These are phyloP conservation scores for Pichia cabralensis DNA, from an alignment of 805 yeast species.

Conservation along the genomic window DNA sequence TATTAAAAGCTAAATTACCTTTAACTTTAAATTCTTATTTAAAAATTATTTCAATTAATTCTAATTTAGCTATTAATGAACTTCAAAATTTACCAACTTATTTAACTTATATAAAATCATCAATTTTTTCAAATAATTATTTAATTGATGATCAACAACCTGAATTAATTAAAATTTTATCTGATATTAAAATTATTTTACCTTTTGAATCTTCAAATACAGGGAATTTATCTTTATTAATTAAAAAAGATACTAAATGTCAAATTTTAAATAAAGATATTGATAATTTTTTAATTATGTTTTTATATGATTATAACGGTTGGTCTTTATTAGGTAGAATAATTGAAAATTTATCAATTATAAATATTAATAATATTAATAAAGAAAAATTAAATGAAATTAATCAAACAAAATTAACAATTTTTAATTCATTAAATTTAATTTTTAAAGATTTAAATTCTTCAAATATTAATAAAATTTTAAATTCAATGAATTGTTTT, in stretches of 20 bases:
- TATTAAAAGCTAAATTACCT: conserved; percentile 72
- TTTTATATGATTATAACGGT: conserved; percentile 68
- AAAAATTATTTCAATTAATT: conserved; percentile 50
- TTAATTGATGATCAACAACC: conserved; percentile 44
- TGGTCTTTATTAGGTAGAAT: conserved; percentile 81
- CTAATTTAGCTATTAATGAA: conserved; percentile 57
- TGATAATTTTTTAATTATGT: conserved; percentile 38
- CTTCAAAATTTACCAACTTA: conserved; percentile 51
- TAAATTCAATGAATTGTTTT: conserved; percentile 27
- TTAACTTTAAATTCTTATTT: conserved; percentile 49
- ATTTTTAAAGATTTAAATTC: conserved; percentile 32
- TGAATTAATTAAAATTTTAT: conserved; percentile 34
- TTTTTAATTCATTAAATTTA: conserved; percentile 40
- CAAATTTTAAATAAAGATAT: conserved; percentile 23
- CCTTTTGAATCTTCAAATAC: conserved; percentile 38
- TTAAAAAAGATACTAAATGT: conserved; percentile 54
- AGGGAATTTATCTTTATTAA: conserved; percentile 35
- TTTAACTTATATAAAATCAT: conserved; percentile 36
- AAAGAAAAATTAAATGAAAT: conserved; percentile 31
- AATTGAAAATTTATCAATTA: conserved; percentile 48
- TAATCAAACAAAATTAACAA: conserved; percentile 35
- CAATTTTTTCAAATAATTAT: conserved; percentile 31
- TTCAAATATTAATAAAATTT: conserved; percentile 18
- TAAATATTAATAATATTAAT: conserved; percentile 26
- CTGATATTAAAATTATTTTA: conserved; percentile 35